Base-by-base conservation (phyloP, 202 grass and related monocot genomes). In the Brachypodium distachyon region DNA sequence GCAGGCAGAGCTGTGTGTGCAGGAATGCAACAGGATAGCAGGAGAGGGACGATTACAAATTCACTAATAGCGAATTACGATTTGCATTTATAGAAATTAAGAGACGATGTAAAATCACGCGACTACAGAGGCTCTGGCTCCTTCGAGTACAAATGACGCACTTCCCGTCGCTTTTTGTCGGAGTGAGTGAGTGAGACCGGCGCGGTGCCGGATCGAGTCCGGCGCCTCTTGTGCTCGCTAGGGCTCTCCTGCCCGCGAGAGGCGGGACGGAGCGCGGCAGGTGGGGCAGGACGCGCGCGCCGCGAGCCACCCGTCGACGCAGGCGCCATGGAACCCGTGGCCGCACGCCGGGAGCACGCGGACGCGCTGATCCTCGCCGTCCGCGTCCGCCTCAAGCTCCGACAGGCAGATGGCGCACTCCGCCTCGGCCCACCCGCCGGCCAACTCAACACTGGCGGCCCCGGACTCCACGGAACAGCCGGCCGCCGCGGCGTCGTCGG, bases 381-480 rank as follows among this genome's bases (percentile, higher is more conserved):
- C n/a, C n/a, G n/a, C 91, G 59, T 91, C 89, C 57, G 80, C 84
- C 1, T 61, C 71, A 65, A 97, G 78, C 62, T 94, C 94, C 19
- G 91, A 91, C 51, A 97, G 80, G 62, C 95, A 97, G 73, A 97
- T 94, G 49, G 89, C 82, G 60, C 95, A 97, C 85, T 97, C 95
- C 0, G 22, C 43, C 77, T 91, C 87, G 5, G 78, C 91, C 68
- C 85, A 85, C 10, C 12, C 59, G 22, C 74, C 75, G 2, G 37
- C 61, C 1, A n/a, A 0, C 1, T 62, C 8, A 27, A 40, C 18
- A 3, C 11, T 76, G 1, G 6, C 50, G 23, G 60, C 14, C 11
- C 10, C 75, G 9, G 2, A 38, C 38, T 16, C 70, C 32, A 61
- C 34, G 46, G 57, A 22, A 26, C 41, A 3, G 13, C 13, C 10